Base-by-base conservation (phyloP, 208 protist species). In the Endotrypanum monterogeii region DNA sequence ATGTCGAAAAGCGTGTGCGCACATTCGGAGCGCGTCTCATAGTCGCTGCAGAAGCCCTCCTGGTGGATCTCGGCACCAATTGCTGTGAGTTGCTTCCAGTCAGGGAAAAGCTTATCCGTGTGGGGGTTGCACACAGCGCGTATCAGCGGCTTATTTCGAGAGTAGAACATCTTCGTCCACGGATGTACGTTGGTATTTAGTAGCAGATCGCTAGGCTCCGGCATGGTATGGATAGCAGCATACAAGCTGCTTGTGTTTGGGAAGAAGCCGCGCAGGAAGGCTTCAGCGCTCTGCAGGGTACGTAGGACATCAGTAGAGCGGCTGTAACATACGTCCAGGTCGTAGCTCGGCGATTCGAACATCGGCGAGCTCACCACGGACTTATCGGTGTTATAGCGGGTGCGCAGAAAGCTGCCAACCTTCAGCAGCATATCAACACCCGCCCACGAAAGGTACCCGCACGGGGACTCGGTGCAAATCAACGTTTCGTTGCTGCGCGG, bases 261-360 rank as follows among this genome's bases (percentile, higher is more conserved):
- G 74, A 88, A 90, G 54, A 88, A 74, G 54, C 83, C 81, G 46
- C 67, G 70, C 73, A 90, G 73, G n/a, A 90, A 79, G 2, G 76
- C 81, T 37, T 80, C 78, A n/a, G 83, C 76, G 61, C 86, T 90
- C 65, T 90, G 86, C 81, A 90, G 73, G 16, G 86, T 90, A 54
- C 87, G 87, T 41, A 79, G 72, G 44, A 86, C 75, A 51, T 87
- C 84, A 11, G 87, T 89, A 23, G 87, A 89, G 58, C 87, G 87
- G 56, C 76, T 86, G 77, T 88, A 87, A n/a, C 80, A 25, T 46
- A 91, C 66, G 23, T 84, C 79, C 25, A 85, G 60, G 69, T 91
- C 78, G 76, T 91, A 91, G 56, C 60, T 79, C 41, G 48, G 60
- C 46, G 74, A 75, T 61, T 82, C 56, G 56, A 90, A 84, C 56